Evolutionary conservation across 2,329 filamentous ascomycete species (phyloP), one percentile per base, ranked within the genome.

Genomic region (Stagonosporopsis vannaccii): DNA sequence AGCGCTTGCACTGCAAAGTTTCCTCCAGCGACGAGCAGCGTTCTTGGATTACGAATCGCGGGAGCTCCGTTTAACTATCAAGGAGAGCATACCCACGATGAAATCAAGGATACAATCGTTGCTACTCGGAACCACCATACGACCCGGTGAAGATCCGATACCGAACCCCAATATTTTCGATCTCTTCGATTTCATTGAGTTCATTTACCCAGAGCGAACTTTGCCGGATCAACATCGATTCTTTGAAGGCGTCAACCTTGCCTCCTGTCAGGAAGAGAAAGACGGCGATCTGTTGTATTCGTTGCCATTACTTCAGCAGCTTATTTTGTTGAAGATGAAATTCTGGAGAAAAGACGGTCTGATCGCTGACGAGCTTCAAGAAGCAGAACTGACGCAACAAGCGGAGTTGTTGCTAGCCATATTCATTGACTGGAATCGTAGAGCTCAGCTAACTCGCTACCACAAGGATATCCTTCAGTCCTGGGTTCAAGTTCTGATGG

Each of bases 121-220:
- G 0, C 80, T 98, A n/a, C 86, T 93, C 39, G 95, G 95, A 5
- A 87, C 89, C 37, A 86, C 91, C 7, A 81, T 85, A 11, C 80
- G 87, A 17, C 84, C 89, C 13, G 86, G 85, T 56, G 88, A 89
- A 43, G 85, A 90, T 50, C 80, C 86, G 5, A 80, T 90, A 33
- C 79, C 81, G 25, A 90, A 92, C 55, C 84, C 89, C 0, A 92
- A 90, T 3, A 84, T 98, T 6, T 97, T 98, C 69, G 92, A 97
- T 62, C 83, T 98, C 20, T 95, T 96, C 67, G 95, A 99, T 76
- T 98, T 98, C 68, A 84, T 95, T 72, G 87, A 90, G 58, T 75
- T 89, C 11, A 82, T 85, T 43, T 80, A 87, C 35, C 75, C 78
- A 0, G 74, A 75, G 54, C 70, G 75, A 12, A 67, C 78, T 39